Evolutionary conservation across 768 basidiomycete genomes (phyloP).

Genomic region (Psilocybe sp.): DNA sequence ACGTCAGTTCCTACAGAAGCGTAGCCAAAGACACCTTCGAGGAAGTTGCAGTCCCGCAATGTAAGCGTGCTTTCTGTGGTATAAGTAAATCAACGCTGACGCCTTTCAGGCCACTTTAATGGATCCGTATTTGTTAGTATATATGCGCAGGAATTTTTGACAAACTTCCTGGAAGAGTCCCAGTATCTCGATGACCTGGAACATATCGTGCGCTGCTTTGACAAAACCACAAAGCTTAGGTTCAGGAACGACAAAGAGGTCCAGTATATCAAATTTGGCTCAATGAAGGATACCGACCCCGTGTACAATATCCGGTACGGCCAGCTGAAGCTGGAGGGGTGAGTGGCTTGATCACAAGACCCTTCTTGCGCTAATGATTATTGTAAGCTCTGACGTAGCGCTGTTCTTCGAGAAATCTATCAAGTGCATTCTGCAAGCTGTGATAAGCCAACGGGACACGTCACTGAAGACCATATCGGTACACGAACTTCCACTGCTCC

Average conservation of each 20-base stretch:
- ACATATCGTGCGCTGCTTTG: constrained; percentile 41
- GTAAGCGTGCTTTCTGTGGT: constrained; percentile 20
- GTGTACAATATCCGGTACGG: constrained; percentile 41
- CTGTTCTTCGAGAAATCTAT: constrained; percentile 14
- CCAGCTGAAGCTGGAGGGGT: constrained; percentile 41
- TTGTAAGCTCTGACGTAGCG: constrained; percentile 25
- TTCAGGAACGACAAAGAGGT: constrained; percentile 37
- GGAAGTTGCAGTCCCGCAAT: constrained; percentile 47
- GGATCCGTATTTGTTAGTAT: constrained; percentile 52
- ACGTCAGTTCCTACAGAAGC: constrained; percentile 52
- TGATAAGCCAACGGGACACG: constrained; percentile 4
- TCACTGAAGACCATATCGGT: constrained; percentile 8
- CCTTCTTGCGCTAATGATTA: neutral
- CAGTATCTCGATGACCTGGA: constrained; percentile 38
- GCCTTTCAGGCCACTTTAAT: constrained; percentile 38
- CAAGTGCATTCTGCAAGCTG: constrained; percentile 11
- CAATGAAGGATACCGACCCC: constrained; percentile 36
- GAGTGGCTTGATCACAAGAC: neutral
- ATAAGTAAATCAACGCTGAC: neutral
- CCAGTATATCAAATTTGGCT: constrained; percentile 48
- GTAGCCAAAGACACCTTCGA: constrained; percentile 31
- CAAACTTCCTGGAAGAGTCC: constrained; percentile 39
- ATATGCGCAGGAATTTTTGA: constrained; percentile 36
- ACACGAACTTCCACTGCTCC: neutral
- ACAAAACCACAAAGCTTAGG: constrained; percentile 43